Percentiles rank a stretch among this genome's conserved stretches.
Conservation (phyloP, 31 red algal genomes). For the Odonthalia washingtoniensis region DNA sequence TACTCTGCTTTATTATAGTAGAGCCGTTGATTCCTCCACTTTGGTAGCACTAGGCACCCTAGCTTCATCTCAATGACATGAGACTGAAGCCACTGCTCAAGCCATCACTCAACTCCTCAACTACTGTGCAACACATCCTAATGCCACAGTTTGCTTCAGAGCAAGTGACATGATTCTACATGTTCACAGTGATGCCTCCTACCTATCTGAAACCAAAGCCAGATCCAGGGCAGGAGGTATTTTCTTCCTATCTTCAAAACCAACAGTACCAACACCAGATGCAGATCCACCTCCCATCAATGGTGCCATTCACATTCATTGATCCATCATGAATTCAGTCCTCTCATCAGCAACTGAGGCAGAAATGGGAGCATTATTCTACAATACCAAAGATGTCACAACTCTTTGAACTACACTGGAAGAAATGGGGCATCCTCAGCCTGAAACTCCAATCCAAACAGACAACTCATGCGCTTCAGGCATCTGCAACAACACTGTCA, state of each 20-base stretch:
- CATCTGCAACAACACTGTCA: constrained; percentile 7
- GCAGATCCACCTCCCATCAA: neutral
- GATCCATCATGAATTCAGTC: neutral
- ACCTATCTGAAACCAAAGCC: neutral
- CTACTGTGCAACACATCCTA: neutral
- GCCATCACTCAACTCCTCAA: neutral
- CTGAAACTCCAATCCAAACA: neutral
- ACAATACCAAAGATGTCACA: neutral
- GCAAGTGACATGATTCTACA: neutral
- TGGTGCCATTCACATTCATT: neutral
- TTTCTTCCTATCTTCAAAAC: neutral
- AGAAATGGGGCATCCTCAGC: neutral
- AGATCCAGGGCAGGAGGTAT: neutral
- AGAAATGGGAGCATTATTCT: neutral
- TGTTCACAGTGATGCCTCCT: neutral
- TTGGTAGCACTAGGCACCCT: neutral
- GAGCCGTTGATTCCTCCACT: neutral
- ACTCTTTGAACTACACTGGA: neutral
- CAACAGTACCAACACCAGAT: neutral
- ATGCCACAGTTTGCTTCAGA: neutral
- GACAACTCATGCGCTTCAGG: neutral
- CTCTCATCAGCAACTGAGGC: neutral
- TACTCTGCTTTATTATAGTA: neutral
- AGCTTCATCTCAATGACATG: neutral
- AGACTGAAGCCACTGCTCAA: neutral